Evolutionary conservation across 2,329 filamentous ascomycete species (phyloP), one percentile per base, ranked within the genome.

Genomic region (Aspergillus oerlinghausenensis): DNA sequence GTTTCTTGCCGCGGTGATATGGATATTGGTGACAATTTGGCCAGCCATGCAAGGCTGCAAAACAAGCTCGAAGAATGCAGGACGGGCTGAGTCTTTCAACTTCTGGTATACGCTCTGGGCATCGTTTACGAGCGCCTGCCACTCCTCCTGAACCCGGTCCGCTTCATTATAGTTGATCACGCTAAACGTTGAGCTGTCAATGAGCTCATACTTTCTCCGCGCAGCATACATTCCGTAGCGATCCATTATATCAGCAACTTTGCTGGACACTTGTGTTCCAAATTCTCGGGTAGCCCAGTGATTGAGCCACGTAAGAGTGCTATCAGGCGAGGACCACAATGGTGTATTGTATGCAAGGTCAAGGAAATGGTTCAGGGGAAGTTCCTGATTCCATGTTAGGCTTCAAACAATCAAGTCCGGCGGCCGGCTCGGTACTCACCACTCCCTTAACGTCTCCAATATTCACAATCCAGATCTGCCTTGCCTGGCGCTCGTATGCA

Each of bases 311-410:
- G 76, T 73, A 1, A 75, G 73, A 0, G 83, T 80, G 53, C 80
- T 83, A 49, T 82, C 78, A 2, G 60, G 60, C 52, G 81, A 77
- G n/a, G 79, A 77, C 79, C 82, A 87, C 1, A 73, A 67, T 21
- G 80, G 72, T 23, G 82, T 80, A 64, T 89, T 83, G 67, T 89
- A 89, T 1, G 85, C 87, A 58, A 89, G 77, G 60, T 88, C 85
- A 60, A 89, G 75, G 73, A 85, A 88, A 69, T 88, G 85, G 65
- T 77, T 84, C 66, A 88, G 84, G 21, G 86, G 84, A 17, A 88
- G 78, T 73, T 88, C 84, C 65, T 61, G 29, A 51, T 45, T 51
- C 11, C 55, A 59, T 14, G 55, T 61, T 56, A 64, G 57, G 10
- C 54, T 50, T 21, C 21, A 14, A 7, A 10, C 57, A 54, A 59